Evolutionary conservation across 2,329 filamentous ascomycete genomes (phyloP).

Genomic region (Ampelomyces quisqualis): DNA sequence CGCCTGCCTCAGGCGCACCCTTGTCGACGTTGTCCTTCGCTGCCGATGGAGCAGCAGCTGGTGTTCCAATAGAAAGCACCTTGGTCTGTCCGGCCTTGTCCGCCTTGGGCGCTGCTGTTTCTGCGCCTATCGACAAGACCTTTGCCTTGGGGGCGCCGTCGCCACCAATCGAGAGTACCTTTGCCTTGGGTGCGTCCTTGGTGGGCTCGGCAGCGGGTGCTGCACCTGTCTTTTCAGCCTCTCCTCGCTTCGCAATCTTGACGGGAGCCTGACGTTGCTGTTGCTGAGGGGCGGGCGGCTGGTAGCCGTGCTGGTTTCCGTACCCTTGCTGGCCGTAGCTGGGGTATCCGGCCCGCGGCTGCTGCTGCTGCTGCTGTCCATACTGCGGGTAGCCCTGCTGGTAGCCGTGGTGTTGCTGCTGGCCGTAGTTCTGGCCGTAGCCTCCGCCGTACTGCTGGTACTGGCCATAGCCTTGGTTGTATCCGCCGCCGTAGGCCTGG

Average conservation of each 20-base stretch:
- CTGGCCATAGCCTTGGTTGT: conserved; percentile 42
- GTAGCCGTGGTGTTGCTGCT: conserved; percentile 56
- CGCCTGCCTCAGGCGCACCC: conserved; percentile 63
- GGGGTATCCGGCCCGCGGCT: conserved; percentile 17
- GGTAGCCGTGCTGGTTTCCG: conserved; percentile 47
- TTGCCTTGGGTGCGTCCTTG: conserved; percentile 54
- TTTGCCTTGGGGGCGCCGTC: conserved; percentile 59
- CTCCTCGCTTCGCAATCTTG: conserved; percentile 64
- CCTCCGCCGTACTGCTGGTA: conserved; percentile 49
- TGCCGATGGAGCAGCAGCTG: conserved; percentile 53
- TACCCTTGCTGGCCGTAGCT: conserved; percentile 28
- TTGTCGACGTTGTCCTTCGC: conserved; percentile 49
- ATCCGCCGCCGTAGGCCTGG: conserved; percentile 57
- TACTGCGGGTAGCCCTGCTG: conserved; percentile 45
- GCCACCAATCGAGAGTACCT: conserved; percentile 64
- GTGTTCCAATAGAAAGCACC: conserved; percentile 72
- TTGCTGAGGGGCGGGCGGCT: conserved; percentile 44
- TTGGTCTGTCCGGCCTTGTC: conserved; percentile 59
- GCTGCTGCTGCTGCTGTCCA: conserved; percentile 49
- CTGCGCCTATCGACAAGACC: conserved; percentile 61
- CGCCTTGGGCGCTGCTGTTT: conserved; percentile 56
- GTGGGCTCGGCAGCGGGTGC: conserved; percentile 44
- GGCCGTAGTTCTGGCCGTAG: conserved; percentile 45
- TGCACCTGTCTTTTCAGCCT: conserved; percentile 52
- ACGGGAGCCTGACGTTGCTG: conserved; percentile 54